These are phyloP conservation scores for Metarhizium anisopliae DNA, from an alignment of 2,329 filamentous ascomycete species.

Conservation along the genomic window DNA sequence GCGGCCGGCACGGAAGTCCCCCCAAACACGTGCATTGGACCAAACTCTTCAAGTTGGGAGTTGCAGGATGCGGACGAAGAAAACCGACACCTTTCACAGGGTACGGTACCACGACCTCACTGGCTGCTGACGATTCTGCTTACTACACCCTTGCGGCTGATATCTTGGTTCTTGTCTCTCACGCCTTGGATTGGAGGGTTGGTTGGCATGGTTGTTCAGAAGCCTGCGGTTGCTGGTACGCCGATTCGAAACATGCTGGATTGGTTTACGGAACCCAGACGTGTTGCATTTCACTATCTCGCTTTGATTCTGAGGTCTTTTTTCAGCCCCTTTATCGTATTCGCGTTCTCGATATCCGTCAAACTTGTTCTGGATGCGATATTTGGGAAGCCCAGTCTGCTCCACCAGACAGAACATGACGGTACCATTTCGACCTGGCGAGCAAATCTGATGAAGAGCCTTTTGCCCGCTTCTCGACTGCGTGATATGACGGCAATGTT, in stretches of 20 bases:
- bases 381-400: constrained; percentile 27
- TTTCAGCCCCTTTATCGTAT: constrained; percentile 35
- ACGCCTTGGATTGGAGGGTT: constrained; percentile 36
- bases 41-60: constrained; percentile 51
- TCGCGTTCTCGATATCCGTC: constrained; percentile 30
- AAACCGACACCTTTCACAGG: constrained; percentile 34
- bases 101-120: constrained; percentile 31
- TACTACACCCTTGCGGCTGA: constrained; percentile 31
- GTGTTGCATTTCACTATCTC: constrained; percentile 41
- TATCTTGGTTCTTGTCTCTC: constrained; percentile 32
- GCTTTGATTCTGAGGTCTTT: constrained; percentile 31
- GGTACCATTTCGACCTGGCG: constrained; percentile 34
- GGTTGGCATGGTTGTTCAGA: constrained; percentile 33
- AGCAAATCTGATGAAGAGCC: constrained; percentile 30
- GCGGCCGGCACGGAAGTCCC: constrained; percentile 41
- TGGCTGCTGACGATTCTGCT: constrained; percentile 33
- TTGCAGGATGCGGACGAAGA: constrained; percentile 35
- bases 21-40: constrained; percentile 41
- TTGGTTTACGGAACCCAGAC: constrained; percentile 38
- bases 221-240: constrained; percentile 22
- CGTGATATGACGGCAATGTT: constrained; percentile 41
- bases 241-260: constrained; percentile 32
- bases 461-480: constrained; percentile 34
- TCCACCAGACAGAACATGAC: constrained; percentile 10
- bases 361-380: constrained; percentile 29